Evolutionary conservation across 495 filamentous ascomycete species (phyloP), one percentile per base, ranked within the genome.

Genomic region (Darksidea phi): DNA sequence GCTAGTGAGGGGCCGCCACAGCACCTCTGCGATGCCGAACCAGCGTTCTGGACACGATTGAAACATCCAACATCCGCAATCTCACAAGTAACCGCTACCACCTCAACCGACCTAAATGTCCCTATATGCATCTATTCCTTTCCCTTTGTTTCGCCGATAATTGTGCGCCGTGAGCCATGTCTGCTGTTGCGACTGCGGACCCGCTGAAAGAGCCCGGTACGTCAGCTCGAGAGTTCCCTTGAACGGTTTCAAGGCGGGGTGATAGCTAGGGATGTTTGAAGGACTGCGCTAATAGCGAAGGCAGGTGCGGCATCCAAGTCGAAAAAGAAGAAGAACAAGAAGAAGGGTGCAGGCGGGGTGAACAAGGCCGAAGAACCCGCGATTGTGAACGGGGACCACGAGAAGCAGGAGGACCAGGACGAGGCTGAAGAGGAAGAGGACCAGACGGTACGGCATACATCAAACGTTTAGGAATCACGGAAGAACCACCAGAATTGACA

Each of bases 321-420:
- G 17, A 70, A 67, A 48, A 75, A 74, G 63, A 74, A 74, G 64
- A 70, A 69, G 59, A 71, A 63, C 66, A 74, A 70, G 60, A 71
- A 66, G 64, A 75, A 74, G 50, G 68, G 50, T 45, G 72, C 43
- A 17, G 60, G 57, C 21, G 66, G 18, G 21, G 51, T 11, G 11
- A 61, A 34, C 1, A 65, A 68, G 46, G 18, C 38, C 4, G 66
- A 57, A 15, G 45, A 63, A n/a, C 64, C 64, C 45, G 67, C 58
- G 13, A 61, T 45, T 54, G 55, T 34, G 26, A 55, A 64, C 47
- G 52, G 48, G n/a, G 32, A 49, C 23, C 25, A 48, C 20, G 55
- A 49, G 34, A 57, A 53, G 13, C 59, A 20, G 20, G 70, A 70
- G 12, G 53, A 12, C 7, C 67, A 75, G 13, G 68, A 70, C 0